Base-by-base conservation (phyloP, 148 eudicot species). In the Chenopodium album region DNA sequence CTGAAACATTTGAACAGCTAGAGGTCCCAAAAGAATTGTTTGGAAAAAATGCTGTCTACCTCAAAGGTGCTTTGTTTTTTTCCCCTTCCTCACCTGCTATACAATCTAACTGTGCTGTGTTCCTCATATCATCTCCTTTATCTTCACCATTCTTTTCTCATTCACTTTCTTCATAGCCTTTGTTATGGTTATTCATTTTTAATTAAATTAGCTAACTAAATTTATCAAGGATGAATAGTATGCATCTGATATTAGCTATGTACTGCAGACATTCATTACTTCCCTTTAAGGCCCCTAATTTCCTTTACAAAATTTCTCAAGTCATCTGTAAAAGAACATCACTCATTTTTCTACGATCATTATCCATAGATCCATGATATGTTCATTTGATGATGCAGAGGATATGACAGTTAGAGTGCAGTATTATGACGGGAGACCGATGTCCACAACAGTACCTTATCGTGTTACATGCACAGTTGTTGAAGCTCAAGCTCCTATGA, bases 381-480 rank as follows among this genome's bases (percentile, higher is more conserved):
- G 7, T 76, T 80, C 52, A 26, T 79, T 20, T 79, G 37, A 78
- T 41, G 47, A n/a, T 84, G 84, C 91, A 95, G 99, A 96, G 83
- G 97, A 91, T 80, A 92, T 96, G 97, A 88, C 86, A 29, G 91
- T 96, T 7, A 78, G 79, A 5, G 90, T 96, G 29, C 90, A 91
- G 76, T 87, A 94, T 81, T 96, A 76, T 85, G 92, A 96, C 85
- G 98, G 82, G 29, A 89, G 89, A 85, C 89, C 94, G 69, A 82
- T 92, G 93, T 92, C 95, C 81, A 98, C 97, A 34, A 90, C 97
- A 16, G 83, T 96, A 86, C 99, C 99, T 75, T 84, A 76, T 75
- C 92, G 94, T 79, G 99, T 96, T 71, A 91, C 97, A 20, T 96
- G 99, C 87, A 89, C 90, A 77, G 98, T 96, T 78, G 89, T 89